Evolutionary conservation across 768 basidiomycete species (phyloP), one percentile per base, ranked within the genome.

Genomic region (Melanogaster broomeanus): DNA sequence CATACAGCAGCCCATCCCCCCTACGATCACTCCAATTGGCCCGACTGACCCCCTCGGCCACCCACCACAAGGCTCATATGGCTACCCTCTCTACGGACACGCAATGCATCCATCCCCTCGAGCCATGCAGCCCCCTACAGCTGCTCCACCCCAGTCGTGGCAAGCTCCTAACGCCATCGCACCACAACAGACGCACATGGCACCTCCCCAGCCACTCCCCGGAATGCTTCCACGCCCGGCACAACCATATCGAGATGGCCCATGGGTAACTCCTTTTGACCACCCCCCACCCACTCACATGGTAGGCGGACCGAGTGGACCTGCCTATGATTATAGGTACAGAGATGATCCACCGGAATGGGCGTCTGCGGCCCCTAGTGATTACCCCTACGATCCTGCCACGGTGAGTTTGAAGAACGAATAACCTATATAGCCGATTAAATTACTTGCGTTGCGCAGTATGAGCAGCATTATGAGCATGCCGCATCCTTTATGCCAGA

Each of bases 131-230:
- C 70, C 74, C 9, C 67, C 77, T 13, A 67, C 78, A 13, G 67
- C 78, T 25, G 76, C 74, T 3, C 77, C 81, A 8, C 78, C 83
- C 6, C 85, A 82, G 52, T 73, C 83, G 16, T 88, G 88, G 86
- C 85, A 86, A 60, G 74, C 77, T 7, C 68, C 83, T 5, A 77
- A 74, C 38, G 77, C 76, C 21, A 84, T 89, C 35, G 78, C 82
- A 0, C 85, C 87, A 7, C 79, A 84, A 47, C 86, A 87, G 57
- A 80, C 84, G 0, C 87, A 80, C 48, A 72, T 83, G 57, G 66
- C 82, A 5, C 74, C 75, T 50, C 72, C 77, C 12, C 73, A 76
- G 13, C 71, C 75, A 5, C 72, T 75, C 2, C 69, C 75, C 1
- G 74, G 74, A 6, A 74, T 79, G 57, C 70, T 80, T 22, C 75